phyloP scores from a whole-genome alignment of 352 stramenopile species.

The Phytophthora tubulina region DNA sequence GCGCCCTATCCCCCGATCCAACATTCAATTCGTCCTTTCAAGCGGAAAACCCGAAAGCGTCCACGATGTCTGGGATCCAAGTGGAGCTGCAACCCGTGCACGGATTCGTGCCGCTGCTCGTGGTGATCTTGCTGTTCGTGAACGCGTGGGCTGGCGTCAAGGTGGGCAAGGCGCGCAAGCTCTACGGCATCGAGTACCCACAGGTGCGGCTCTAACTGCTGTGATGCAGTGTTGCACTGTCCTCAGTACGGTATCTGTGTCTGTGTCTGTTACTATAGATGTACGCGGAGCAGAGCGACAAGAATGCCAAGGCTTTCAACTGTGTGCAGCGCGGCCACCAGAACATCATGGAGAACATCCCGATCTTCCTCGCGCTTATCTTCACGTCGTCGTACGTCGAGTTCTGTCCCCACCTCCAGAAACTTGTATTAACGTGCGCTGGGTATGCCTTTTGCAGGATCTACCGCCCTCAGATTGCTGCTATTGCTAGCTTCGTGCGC shows the following conservation, averaged over 20 bases:
- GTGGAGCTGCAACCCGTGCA: constrained; percentile 19
- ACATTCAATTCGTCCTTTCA: not conserved
- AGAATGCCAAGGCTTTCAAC: constrained; percentile 92
- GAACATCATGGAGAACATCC: constrained; percentile 92
- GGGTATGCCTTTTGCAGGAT: constrained; percentile 42
- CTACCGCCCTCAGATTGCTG: constrained; percentile 67
- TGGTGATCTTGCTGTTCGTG: constrained; percentile 22
- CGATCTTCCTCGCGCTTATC: constrained; percentile 66
- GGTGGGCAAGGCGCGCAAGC: constrained; percentile 16
- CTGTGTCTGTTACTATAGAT: constrained; percentile 56
- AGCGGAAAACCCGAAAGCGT: not conserved
- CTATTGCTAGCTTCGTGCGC: constrained; percentile 63
- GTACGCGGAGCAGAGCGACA: constrained; percentile 90
- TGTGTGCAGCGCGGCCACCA: constrained; percentile 93
- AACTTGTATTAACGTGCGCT: not conserved
- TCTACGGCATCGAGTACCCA: constrained; percentile 26
- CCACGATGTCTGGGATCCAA: constrained; percentile 15
- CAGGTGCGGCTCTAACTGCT: not conserved
- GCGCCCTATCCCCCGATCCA: not conserved
- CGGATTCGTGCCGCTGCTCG: constrained; percentile 24
- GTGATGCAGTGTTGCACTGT: not conserved
- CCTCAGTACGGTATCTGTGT: not conserved
- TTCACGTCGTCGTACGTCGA: constrained; percentile 65
- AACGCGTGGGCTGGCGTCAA: constrained; percentile 12
- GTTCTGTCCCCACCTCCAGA: not conserved